phyloP scores from a whole-genome alignment of 2,329 filamentous ascomycete genomes.

The Hypoxylon sp. region DNA sequence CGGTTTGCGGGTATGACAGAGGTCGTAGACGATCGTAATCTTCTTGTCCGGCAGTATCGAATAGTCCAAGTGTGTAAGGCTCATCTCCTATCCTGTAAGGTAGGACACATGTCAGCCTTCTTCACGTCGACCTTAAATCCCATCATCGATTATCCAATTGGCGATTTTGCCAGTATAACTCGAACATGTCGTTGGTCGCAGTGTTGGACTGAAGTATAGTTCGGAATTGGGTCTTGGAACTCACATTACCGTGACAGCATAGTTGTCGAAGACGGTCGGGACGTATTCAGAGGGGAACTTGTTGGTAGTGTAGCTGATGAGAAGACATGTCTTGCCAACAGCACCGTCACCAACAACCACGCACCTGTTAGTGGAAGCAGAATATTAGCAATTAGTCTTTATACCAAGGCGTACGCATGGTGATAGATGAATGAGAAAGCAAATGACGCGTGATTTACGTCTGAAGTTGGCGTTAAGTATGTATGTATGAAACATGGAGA shows the following conservation, averaged over 20 bases:
- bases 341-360: slow-evolving; percentile 99
- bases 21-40: slow-evolving; percentile 98
- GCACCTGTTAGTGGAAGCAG: slow-evolving; percentile 73
- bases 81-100: slow-evolving; percentile 93
- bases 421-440: slow-evolving; percentile 28
- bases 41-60: slow-evolving; percentile 99
- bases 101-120: slow-evolving; percentile 37
- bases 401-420: slow-evolving; percentile 1
- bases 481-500: slow-evolving; percentile 39
- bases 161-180: slow-evolving; percentile 7
- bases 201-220: background rate
- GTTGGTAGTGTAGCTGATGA: slow-evolving; percentile 99
- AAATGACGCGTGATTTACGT: slow-evolving; percentile 36
- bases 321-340: slow-evolving; percentile 97
- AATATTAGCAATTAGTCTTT: slow-evolving; percentile 41
- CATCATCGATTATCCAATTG: slow-evolving; percentile 36
- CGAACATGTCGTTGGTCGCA: slow-evolving; percentile 14
- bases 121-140: slow-evolving; percentile 14
- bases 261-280: slow-evolving; percentile 99
- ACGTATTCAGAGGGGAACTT: slow-evolving; percentile 99
- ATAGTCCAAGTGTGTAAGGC: slow-evolving; percentile 95
- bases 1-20: slow-evolving; percentile 97
- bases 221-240: slow-evolving; percentile 58
- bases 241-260: slow-evolving; percentile 99
- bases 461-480: slow-evolving; percentile 20